Evolutionary conservation across 2,329 filamentous ascomycete genomes (phyloP).

Genomic region (Dothistroma pini): DNA sequence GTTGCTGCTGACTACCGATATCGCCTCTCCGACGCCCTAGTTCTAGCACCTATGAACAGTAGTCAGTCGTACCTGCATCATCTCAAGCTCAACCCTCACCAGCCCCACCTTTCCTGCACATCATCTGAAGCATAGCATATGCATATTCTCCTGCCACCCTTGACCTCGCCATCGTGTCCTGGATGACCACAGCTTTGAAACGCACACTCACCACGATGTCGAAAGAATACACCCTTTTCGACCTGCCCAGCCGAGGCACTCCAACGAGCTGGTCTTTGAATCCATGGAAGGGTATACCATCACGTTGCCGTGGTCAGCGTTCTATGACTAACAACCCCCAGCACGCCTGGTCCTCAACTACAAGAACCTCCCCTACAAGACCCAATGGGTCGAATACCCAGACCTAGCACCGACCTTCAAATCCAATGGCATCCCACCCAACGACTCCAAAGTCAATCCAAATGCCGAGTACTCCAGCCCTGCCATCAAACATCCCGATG

Average conservation of each 20-base stretch:
- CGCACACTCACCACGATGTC: slow-evolving; percentile 17
- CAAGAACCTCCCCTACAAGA: slow-evolving; percentile 64
- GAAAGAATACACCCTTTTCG: slow-evolving; percentile 54
- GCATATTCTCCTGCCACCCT: background rate
- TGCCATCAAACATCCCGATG: slow-evolving; percentile 53
- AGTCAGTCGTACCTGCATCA: background rate
- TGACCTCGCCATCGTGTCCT: background rate
- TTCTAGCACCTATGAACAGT: background rate
- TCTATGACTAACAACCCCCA: slow-evolving; percentile 32
- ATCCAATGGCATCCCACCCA: slow-evolving; percentile 49
- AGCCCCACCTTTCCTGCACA: background rate
- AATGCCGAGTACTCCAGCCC: slow-evolving; percentile 51
- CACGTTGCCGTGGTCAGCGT: background rate
- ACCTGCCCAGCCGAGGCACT: slow-evolving; percentile 56
- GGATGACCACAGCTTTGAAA: background rate
- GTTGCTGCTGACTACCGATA: no score
- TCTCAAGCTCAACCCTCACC: background rate
- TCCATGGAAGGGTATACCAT: slow-evolving; percentile 63
- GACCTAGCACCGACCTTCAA: slow-evolving; percentile 56
- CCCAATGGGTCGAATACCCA: slow-evolving; percentile 67
- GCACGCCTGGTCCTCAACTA: slow-evolving; percentile 63
- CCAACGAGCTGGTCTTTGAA: slow-evolving; percentile 61
- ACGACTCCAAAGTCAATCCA: slow-evolving; percentile 35
- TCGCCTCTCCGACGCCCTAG: no score
- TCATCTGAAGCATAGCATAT: background rate